These are phyloP conservation scores for Barbarea vulgaris DNA, from an alignment of 345 rosid genomes.

Conservation along the genomic window DNA sequence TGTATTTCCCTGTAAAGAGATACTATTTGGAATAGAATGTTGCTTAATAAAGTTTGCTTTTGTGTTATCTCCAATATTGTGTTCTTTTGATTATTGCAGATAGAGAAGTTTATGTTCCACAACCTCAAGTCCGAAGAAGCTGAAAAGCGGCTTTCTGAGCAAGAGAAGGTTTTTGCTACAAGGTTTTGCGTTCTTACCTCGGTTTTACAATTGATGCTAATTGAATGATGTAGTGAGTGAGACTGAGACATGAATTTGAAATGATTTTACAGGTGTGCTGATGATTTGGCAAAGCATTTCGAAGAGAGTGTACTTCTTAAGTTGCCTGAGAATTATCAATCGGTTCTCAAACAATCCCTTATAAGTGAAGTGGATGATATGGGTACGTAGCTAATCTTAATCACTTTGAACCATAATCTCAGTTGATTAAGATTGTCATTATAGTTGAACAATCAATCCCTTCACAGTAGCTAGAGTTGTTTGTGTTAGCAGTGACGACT, in stretches of 20 bases:
- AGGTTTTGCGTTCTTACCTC: slow-evolving; percentile 52
- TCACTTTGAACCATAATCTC: neutral
- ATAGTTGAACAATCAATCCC: neutral
- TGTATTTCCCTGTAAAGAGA: neutral
- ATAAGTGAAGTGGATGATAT: slow-evolving; percentile 85
- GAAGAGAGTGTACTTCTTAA: slow-evolving; percentile 69
- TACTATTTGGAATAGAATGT: neutral
- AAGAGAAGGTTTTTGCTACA: slow-evolving; percentile 63
- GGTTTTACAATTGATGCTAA: neutral
- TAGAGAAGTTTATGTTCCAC: slow-evolving; percentile 76
- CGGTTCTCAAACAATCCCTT: slow-evolving; percentile 69
- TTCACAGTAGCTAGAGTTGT: slow-evolving; percentile 5
- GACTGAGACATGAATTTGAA: neutral
- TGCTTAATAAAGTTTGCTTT: neutral
- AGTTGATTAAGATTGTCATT: neutral
- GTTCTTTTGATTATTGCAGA: slow-evolving; percentile 51
- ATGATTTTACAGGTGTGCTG: slow-evolving; percentile 53
- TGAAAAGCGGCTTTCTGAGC: slow-evolving; percentile 55
- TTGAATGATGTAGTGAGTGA: neutral
- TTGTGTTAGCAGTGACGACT: neutral
- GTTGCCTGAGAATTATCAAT: slow-evolving; percentile 79
- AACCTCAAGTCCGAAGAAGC: slow-evolving; percentile 56
- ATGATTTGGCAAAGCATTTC: slow-evolving; percentile 63
- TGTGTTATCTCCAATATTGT: neutral
- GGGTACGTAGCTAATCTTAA: slow-evolving; percentile 50